Conservation (phyloP, 768 basidiomycete genomes). For the Gloeostereum incarnatum region DNA sequence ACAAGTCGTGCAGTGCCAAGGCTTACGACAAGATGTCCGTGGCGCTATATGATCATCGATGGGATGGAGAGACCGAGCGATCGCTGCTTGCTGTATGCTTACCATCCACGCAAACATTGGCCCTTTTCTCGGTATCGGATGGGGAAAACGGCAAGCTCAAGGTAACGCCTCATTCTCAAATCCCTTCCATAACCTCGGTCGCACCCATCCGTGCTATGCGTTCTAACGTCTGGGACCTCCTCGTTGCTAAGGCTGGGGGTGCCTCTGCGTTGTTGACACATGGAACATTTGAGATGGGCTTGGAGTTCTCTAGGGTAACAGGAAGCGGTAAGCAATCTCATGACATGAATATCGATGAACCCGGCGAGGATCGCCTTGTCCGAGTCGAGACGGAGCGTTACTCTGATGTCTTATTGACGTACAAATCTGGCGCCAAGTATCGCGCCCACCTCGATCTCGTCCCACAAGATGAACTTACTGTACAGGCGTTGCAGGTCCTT, state of each 20-base stretch:
- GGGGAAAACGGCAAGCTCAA: slow-evolving; percentile 31
- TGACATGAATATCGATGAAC: slow-evolving; percentile 14
- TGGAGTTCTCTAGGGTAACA: slow-evolving; percentile 27
- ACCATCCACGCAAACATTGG: slow-evolving; percentile 31
- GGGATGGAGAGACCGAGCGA: slow-evolving; percentile 42
- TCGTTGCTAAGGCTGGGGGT: slow-evolving; percentile 52
- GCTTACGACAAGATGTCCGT: slow-evolving; percentile 42
- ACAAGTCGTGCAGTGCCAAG: slow-evolving; percentile 19
- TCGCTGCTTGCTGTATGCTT: slow-evolving; percentile 49
- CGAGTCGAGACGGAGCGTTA: slow-evolving; percentile 37
- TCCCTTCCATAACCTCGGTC: slow-evolving; percentile 39
- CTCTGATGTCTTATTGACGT: slow-evolving; percentile 44
- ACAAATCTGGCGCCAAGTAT: slow-evolving; percentile 36
- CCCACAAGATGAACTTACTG: slow-evolving; percentile 46
- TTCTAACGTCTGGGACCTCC: slow-evolving; percentile 52
- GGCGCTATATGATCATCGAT: slow-evolving; percentile 57
- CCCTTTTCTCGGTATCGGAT: slow-evolving; percentile 39
- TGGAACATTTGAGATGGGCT: slow-evolving; percentile 31
- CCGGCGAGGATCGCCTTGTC: slow-evolving; percentile 17
- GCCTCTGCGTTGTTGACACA: slow-evolving; percentile 53
- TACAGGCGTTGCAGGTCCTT: slow-evolving; percentile 51
- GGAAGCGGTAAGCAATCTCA: background rate
- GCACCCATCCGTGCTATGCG: slow-evolving; percentile 58
- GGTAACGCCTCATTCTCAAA: slow-evolving; percentile 24
- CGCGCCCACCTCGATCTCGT: slow-evolving; percentile 45